Evolutionary conservation across 345 rosid genomes (phyloP).

Genomic region (Sonneratia caseolaris): DNA sequence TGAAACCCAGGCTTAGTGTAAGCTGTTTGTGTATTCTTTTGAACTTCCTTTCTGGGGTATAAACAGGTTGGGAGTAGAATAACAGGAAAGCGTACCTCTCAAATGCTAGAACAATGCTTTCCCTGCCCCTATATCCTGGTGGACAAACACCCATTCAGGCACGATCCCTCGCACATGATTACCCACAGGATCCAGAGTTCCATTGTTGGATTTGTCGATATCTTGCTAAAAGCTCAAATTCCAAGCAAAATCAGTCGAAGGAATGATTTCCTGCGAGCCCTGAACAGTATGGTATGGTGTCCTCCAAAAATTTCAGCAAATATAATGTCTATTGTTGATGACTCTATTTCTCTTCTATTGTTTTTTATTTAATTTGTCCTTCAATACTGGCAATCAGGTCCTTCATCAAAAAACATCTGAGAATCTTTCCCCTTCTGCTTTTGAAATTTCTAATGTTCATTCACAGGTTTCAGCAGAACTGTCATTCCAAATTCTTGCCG

Average conservation of each 20-base stretch:
- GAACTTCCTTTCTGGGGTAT: background rate
- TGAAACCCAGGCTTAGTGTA: background rate
- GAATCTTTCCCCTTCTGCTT: background rate
- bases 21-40: background rate
- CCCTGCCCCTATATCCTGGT: conserved; percentile 71
- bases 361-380: background rate
- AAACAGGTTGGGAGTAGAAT: conserved; percentile 83
- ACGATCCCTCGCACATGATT: conserved; percentile 87
- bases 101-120: conserved; percentile 63
- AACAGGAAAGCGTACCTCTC: conserved; percentile 75
- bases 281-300: conserved; percentile 52
- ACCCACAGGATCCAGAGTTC: conserved; percentile 84
- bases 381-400: background rate
- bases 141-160: conserved; percentile 72
- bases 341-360: background rate
- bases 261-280: conserved; percentile 34
- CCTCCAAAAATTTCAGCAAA: background rate
- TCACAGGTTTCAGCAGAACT: conserved; percentile 65
- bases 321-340: background rate
- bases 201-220: conserved; percentile 46
- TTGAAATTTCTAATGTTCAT: conserved; percentile 12
- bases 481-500: conserved; percentile 54
- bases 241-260: conserved; percentile 32
- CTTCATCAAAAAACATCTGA: background rate
- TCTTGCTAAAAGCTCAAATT: conserved; percentile 39